phyloP scores from a whole-genome alignment of 768 basidiomycete genomes.

The Rhizopogon vinicolor region DNA sequence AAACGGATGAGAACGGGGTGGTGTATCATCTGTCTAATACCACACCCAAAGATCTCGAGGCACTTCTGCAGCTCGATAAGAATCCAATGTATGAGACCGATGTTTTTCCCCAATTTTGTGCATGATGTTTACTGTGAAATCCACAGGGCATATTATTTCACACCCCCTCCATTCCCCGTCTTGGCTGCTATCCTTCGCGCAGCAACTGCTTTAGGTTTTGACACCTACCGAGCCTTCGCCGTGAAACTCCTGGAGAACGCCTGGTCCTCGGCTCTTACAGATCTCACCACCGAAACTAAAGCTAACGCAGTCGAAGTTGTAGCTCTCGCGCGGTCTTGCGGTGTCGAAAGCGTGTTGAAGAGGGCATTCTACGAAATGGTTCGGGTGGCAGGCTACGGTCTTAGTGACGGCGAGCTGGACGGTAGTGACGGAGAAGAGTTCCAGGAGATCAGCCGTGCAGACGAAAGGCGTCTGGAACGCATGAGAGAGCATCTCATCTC shows the following conservation, averaged over 20 bases:
- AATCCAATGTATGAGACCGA: not conserved
- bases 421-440: not conserved
- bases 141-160: not conserved
- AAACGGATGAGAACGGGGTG: not conserved
- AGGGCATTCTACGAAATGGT: slow-evolving; percentile 34
- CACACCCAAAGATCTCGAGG: not conserved
- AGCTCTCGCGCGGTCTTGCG: slow-evolving; percentile 24
- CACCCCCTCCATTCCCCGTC: not conserved
- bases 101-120: not conserved
- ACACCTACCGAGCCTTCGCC: slow-evolving; percentile 23
- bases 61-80: slow-evolving; percentile 1
- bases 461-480: slow-evolving; percentile 1
- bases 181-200: slow-evolving; percentile 32
- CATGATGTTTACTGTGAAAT: not conserved
- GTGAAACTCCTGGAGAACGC: slow-evolving; percentile 23
- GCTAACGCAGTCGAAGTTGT: slow-evolving; percentile 27
- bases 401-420: slow-evolving; percentile 2
- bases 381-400: not conserved
- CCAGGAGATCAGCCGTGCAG: not conserved
- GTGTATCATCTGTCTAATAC: slow-evolving; percentile 1
- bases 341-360: slow-evolving; percentile 25
- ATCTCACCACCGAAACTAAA: slow-evolving; percentile 6
- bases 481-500: slow-evolving; percentile 4
- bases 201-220: slow-evolving; percentile 29
- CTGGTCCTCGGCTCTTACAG: slow-evolving; percentile 24